phyloP scores from a whole-genome alignment of 2,329 filamentous ascomycete genomes.

The Trichoderma sp. region DNA sequence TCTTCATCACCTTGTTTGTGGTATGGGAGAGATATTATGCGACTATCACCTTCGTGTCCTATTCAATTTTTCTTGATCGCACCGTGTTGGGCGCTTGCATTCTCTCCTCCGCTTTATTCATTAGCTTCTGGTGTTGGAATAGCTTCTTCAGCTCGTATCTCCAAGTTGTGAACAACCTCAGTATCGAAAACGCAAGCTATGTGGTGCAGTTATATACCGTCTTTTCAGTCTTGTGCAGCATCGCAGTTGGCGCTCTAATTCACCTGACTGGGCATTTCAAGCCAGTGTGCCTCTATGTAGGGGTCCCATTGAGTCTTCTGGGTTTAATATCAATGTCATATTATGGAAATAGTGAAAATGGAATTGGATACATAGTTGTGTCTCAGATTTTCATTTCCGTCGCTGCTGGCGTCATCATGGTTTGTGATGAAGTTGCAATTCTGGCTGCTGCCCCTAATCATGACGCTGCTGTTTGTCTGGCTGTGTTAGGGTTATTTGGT shows the following conservation, averaged over 20 bases:
- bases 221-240: slow-evolving; percentile 44
- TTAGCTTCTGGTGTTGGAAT: slow-evolving; percentile 39
- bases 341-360: slow-evolving; percentile 52
- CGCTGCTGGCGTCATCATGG: slow-evolving; percentile 57
- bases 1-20: slow-evolving; percentile 39
- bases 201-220: slow-evolving; percentile 45
- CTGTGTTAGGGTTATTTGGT: slow-evolving; percentile 59
- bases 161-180: slow-evolving; percentile 38
- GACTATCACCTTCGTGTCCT: slow-evolving; percentile 41
- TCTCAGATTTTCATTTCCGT: slow-evolving; percentile 63
- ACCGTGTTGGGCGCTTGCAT: slow-evolving; percentile 37
- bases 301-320: slow-evolving; percentile 52
- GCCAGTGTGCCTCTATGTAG: slow-evolving; percentile 37
- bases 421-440: slow-evolving; percentile 59
- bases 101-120: slow-evolving; percentile 38
- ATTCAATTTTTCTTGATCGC: slow-evolving; percentile 32
- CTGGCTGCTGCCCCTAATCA: slow-evolving; percentile 60
- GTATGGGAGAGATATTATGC: slow-evolving; percentile 41
- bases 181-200: slow-evolving; percentile 40
- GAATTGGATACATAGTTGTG: slow-evolving; percentile 55
- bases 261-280: slow-evolving; percentile 50
- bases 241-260: slow-evolving; percentile 44
- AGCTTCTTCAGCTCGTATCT: slow-evolving; percentile 43
- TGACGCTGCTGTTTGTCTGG: slow-evolving; percentile 58
- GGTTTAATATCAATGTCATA: slow-evolving; percentile 60